Evolutionary conservation across 805 yeast species (phyloP).

Genomic region (Tetrapisispora phaffii): DNA sequence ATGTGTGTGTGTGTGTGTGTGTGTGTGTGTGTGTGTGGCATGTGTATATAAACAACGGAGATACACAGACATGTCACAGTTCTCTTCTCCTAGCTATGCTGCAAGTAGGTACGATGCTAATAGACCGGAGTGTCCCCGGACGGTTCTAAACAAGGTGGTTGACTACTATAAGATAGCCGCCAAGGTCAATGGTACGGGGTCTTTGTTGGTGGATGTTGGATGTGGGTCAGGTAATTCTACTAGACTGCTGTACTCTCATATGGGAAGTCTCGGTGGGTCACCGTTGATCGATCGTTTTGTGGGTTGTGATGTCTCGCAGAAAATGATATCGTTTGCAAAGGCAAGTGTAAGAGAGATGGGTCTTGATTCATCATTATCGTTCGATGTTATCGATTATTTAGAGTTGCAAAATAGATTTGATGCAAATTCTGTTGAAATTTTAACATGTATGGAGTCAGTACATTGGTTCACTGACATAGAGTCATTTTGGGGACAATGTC

Average conservation of each 20-base stretch:
- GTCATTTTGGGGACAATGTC: slow-evolving; percentile 41
- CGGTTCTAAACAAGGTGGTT: slow-evolving; percentile 36
- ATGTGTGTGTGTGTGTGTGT: background rate
- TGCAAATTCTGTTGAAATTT: slow-evolving; percentile 41
- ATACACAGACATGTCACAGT: slow-evolving; percentile 58
- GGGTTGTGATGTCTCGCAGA: slow-evolving; percentile 53
- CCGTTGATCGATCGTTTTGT: slow-evolving; percentile 27
- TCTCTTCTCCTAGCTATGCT: slow-evolving; percentile 42
- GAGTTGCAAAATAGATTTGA: slow-evolving; percentile 9
- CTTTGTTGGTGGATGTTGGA: slow-evolving; percentile 52
- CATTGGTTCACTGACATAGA: slow-evolving; percentile 66
- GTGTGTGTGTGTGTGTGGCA: background rate
- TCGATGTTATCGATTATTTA: slow-evolving; percentile 28
- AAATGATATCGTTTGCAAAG: slow-evolving; percentile 44
- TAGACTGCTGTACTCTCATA: slow-evolving; percentile 28
- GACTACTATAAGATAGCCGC: slow-evolving; percentile 26
- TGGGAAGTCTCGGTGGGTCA: slow-evolving; percentile 31
- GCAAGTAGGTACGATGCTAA: slow-evolving; percentile 44
- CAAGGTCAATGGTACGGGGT: background rate
- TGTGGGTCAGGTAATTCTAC: slow-evolving; percentile 78
- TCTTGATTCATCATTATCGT: slow-evolving; percentile 3
- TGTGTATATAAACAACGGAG: background rate
- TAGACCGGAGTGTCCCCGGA: slow-evolving; percentile 58
- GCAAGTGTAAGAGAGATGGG: background rate
- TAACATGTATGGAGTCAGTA: slow-evolving; percentile 76